Evolutionary conservation across 1,284 basidiomycete species (phyloP).

Genomic region (Trametes versicolor): DNA sequence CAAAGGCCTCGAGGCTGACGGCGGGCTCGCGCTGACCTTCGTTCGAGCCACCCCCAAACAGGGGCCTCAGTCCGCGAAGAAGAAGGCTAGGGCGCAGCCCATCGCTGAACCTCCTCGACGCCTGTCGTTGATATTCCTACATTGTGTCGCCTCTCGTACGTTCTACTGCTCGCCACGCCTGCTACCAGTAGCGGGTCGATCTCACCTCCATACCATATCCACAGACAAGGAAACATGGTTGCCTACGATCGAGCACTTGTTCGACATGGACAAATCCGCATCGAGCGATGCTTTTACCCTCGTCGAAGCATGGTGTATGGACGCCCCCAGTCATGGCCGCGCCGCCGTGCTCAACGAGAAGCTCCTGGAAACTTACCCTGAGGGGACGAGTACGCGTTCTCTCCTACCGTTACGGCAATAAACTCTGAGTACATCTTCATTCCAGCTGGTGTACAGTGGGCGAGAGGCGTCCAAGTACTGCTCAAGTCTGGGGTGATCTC

Average conservation of each 20-base stretch:
- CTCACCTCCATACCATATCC: neutral
- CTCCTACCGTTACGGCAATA: too few species aligned
- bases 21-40: constrained; percentile 4
- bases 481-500: constrained; percentile 16
- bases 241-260: constrained; percentile 15
- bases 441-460: constrained; percentile 13
- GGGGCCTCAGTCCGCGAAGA: neutral
- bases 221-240: constrained; percentile 42
- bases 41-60: constrained; percentile 3
- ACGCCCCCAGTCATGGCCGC: constrained; percentile 19
- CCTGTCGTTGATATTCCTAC: neutral
- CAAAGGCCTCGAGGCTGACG: constrained; percentile 4
- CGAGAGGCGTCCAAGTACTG: constrained; percentile 8
- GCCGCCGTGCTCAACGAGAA: constrained; percentile 4
- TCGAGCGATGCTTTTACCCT: constrained; percentile 4
- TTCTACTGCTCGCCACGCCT: neutral
- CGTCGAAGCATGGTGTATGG: constrained; percentile 20
- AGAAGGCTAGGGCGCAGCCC: neutral
- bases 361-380: neutral
- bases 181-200: neutral
- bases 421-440: too few species aligned
- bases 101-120: neutral
- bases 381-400: constrained; percentile 6
- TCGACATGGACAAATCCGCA: neutral
- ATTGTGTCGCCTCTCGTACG: constrained; percentile 1